Base-by-base conservation (phyloP, 805 yeast genomes). In the Candida ulmi region DNA sequence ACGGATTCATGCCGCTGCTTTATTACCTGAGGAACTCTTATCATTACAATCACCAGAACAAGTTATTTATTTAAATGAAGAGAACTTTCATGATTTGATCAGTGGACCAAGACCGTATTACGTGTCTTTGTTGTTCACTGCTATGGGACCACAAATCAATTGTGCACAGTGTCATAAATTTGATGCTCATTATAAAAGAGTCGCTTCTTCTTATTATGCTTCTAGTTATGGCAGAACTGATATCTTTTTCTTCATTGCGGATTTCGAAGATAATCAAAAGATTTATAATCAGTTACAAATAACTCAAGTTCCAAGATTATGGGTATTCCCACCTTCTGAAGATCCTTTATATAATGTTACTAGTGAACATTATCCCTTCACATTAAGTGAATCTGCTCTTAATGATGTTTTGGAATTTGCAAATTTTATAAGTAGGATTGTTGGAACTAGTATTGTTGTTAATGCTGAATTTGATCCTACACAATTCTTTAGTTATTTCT, bases 251-350 rank as follows among this genome's bases (percentile, higher is more conserved):
- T 63, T 68, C 28, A 60, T 65, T 31, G 71, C 75, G 11, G 90
- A 83, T 43, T 70, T 77, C 37, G 46, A 53, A 3, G 54, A 62
- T 2, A 79, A 79, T 47, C 43, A 60, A 11, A 51, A 56, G 4
- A 50, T 72, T 18, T 72, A 75, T 43, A 54, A 61, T 19, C 57
- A 61, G 9, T 48, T 80, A 38, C 56, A 62, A 3, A 51, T 83
- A 40, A 59, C 59, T 3, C 62, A 75, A 2, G 76, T 81, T 3
- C 93, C 95, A 1, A 80, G 76, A 43, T 47, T 81, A n/a, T 76
- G 88, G 78, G 62, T 83, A 2, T 69, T 75, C 40, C 88, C 88
- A 4, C 83, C 78, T 4, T 52, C 59, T 21, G 36, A 54, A 6
- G 48, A 47, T 3, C 39, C 19, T 31, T 30, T 46, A 18, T 61